Base-by-base conservation (phyloP, 2,329 filamentous ascomycete genomes). In the Cladosporium sp. region DNA sequence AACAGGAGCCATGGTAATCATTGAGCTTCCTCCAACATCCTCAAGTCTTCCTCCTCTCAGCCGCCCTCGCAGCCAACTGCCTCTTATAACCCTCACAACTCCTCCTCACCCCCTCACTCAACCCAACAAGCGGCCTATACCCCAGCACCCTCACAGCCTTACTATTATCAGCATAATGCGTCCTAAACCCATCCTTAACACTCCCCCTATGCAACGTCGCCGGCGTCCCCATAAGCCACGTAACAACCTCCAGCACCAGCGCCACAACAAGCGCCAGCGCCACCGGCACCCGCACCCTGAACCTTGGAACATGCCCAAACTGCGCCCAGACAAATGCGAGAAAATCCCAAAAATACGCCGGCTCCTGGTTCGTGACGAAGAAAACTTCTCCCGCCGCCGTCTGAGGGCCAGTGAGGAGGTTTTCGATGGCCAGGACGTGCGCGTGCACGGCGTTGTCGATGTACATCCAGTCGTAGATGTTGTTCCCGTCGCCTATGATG, bases 381-480 rank as follows among this genome's bases (percentile, higher is more conserved):
- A 97, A 92, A 43, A 84, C 84, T 67, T 96, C 84, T 52, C 92
- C 93, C 0, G 77, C 75, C 16, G 79, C 83, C n/a, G 78, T 72
- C 16, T 33, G 25, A 8, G 45, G 18, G 52, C 76, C 70, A 49
- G 76, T 74, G 40, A 93, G 77, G 36, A 95, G 80, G 50, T 84
- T 85, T 55, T 78, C 78, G 4, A 85, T 82, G 30, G 90, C 90
- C 43, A 96, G 84, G 38, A 94, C 76, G 70, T 97, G 91, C 1
- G 85, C 88, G 70, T 94, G 83, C 2, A 82, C 83, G 19, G 84
- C 77, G 65, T 87, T 88, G 52, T 74, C 74, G 12, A 86, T 79
- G 62, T 85, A 86, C 25, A 83, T 84, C 63, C 83, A 86, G 65
- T 88, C 84, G 63, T 84, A 85, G 16, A 88, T 71, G 59, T 86